These are phyloP conservation scores for Diutina sp. DNA, from an alignment of 1,139 yeast genomes.

Conservation along the genomic window DNA sequence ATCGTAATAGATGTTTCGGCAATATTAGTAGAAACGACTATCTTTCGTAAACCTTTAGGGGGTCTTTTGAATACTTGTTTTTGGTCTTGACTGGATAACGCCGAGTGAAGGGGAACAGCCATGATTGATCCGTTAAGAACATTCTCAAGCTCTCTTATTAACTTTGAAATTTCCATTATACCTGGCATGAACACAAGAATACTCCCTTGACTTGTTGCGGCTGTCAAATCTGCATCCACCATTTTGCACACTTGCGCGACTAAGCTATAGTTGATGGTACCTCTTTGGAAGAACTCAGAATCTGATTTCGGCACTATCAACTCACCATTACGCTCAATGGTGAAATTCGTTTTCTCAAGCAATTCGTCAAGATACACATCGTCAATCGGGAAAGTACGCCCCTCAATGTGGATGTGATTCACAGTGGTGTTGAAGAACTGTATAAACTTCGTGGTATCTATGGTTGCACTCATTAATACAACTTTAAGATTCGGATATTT, in stretches of 20 bases:
- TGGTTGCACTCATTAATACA: constrained; percentile 90
- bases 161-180: constrained; percentile 66
- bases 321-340: constrained; percentile 30
- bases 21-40: constrained; percentile 83
- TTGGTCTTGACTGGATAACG: constrained; percentile 74
- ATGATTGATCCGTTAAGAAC: constrained; percentile 5
- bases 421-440: constrained; percentile 40
- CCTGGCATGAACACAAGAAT: constrained; percentile 84
- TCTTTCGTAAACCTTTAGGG: constrained; percentile 47
- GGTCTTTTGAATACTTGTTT: constrained; percentile 51
- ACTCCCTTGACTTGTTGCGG: constrained; percentile 44
- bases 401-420: constrained; percentile 68
- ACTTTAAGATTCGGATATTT: constrained; percentile 45
- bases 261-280: constrained; percentile 64
- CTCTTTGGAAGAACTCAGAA: constrained; percentile 47
- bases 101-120: constrained; percentile 81
- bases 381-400: constrained; percentile 83
- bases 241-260: constrained; percentile 42
- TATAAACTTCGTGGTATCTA: constrained; percentile 57
- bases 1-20: constrained; percentile 87
- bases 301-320: constrained; percentile 44
- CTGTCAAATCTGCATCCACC: constrained; percentile 34
- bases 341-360: constrained; percentile 39
- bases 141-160: constrained; percentile 15
- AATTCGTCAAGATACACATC: constrained; percentile 64